These are phyloP conservation scores for Solanum neorickii DNA, from an alignment of 257 asterid genomes.

Conservation along the genomic window DNA sequence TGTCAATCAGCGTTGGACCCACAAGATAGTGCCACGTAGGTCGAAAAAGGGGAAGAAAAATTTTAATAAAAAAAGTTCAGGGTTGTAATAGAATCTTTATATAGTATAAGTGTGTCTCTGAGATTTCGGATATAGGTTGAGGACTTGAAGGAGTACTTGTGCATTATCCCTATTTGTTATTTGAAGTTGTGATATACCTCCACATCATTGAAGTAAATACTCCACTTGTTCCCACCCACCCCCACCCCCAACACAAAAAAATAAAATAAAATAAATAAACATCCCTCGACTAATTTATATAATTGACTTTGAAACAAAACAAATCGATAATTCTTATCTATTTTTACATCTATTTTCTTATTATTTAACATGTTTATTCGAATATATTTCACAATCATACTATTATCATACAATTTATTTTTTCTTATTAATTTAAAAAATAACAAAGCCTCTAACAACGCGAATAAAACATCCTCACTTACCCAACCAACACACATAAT, in stretches of 20 bases:
- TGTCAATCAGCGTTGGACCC: no score
- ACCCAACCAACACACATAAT: neutral
- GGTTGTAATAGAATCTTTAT: no score
- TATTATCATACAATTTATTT: neutral
- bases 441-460: neutral
- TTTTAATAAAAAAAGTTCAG: no score
- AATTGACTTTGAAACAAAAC: neutral
- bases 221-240: no score
- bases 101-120: no score
- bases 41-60: no score
- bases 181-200: neutral
- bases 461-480: neutral
- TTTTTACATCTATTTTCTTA: neutral
- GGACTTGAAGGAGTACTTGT: no score
- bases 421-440: neutral
- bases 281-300: neutral
- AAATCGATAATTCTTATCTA: neutral
- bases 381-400: neutral
- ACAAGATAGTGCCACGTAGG: no score
- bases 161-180: neutral
- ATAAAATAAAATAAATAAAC: no score
- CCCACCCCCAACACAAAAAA: no score
- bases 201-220: neutral
- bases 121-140: no score
- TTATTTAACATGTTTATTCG: neutral